Evolutionary conservation across 352 stramenopile species (phyloP), one percentile per base, ranked within the genome.

Genomic region (Bremia lactucae): DNA sequence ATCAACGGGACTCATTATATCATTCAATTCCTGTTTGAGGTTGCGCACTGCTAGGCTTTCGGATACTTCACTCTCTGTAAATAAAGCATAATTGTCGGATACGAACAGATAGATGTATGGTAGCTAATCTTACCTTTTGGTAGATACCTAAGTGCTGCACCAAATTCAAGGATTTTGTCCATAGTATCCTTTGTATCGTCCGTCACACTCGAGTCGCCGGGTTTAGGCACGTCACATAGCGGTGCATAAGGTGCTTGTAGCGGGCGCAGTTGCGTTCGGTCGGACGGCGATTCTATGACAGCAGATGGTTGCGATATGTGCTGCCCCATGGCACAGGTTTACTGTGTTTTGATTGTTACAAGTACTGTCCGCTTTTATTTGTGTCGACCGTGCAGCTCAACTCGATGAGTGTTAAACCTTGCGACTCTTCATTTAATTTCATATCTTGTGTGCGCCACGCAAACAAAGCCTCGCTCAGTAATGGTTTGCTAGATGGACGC

Each of bases 141-240:
- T 3, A 90, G 67, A 22, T 46, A 65, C 4, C 65, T 39, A 11
- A 90, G 31, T 11, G 60, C 38, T 1, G 56, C 36, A 6, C 61
- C 55, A 46, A 87, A 90, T 47, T 90, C 78, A 10, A 87, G 57
- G 23, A 90, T 83, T 55, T 81, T 87, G 43, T 52, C 53, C 23
- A 80, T 54, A 2, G 67, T 55, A 21, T 87, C 74, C 25, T 85
- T 86, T 35, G 62, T 44, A 41, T 90, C 74, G 19, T 86, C 69
- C 0, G 42, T 43, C 2, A 56, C 46, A 10, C 54, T 39, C 1
- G 63, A 40, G 20, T 89, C 72, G 0, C 65, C 70, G 3, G 57
- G 57, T 45, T 86, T 86, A 25, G 62, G 40, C 8, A 64, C 52
- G 15, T 90, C 74, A 26, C 61, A 81, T 11, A 89, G 62, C 43